These are phyloP conservation scores for Termitomyces sp. DNA, from an alignment of 768 basidiomycete species.

Conservation along the genomic window DNA sequence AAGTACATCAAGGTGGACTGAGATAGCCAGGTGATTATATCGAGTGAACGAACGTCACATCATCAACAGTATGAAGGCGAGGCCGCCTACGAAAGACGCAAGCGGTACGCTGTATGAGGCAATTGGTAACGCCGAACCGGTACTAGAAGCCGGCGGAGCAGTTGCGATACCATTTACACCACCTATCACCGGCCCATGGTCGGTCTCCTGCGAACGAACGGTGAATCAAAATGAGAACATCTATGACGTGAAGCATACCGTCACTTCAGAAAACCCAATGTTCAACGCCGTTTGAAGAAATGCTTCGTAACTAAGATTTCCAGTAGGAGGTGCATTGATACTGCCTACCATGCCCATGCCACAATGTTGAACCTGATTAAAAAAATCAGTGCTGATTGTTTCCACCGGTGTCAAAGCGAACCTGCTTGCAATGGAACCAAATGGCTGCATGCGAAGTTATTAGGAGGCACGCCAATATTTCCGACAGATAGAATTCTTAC, in stretches of 20 bases:
- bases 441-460: slow-evolving; percentile 31
- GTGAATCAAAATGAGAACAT: neutral
- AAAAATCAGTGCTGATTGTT: neutral
- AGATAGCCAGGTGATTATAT: neutral
- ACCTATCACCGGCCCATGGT: slow-evolving; percentile 32
- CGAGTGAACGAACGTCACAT: neutral
- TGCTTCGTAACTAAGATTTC: slow-evolving; percentile 31
- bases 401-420: slow-evolving; percentile 1
- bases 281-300: slow-evolving; percentile 35
- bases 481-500: slow-evolving; percentile 22
- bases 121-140: slow-evolving; percentile 2
- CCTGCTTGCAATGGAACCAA: slow-evolving; percentile 52
- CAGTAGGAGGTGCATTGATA: slow-evolving; percentile 43
- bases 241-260: slow-evolving; percentile 17
- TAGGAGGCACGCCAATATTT: neutral
- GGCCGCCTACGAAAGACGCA: neutral
- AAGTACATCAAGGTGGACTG: neutral
- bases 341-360: slow-evolving; percentile 46
- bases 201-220: slow-evolving; percentile 22
- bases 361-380: slow-evolving; percentile 31
- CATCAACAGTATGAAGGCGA: neutral
- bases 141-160: slow-evolving; percentile 18
- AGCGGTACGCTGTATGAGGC: neutral
- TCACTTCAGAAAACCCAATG: slow-evolving; percentile 26
- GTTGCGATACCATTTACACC: slow-evolving; percentile 34